Conservation (phyloP, 495 filamentous ascomycete species). For the Diplogelasinospora grovesii region DNA sequence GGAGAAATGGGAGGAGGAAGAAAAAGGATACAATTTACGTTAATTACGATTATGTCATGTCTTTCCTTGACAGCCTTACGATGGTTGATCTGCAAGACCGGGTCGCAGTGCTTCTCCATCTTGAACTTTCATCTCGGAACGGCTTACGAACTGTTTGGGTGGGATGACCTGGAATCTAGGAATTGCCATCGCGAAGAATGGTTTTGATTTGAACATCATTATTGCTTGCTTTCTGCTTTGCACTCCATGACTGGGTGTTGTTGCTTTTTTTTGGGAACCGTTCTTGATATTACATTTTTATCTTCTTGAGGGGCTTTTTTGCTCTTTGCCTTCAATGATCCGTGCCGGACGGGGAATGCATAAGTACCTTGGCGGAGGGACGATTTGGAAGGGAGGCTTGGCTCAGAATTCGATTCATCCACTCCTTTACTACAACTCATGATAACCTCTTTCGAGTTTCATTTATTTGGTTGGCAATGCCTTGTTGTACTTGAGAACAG, state of each 20-base stretch:
- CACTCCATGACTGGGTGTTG: not conserved
- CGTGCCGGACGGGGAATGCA: not conserved
- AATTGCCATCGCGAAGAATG: not conserved
- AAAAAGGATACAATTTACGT: slow-evolving; percentile 19
- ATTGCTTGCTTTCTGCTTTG: not conserved
- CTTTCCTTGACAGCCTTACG: slow-evolving; percentile 15
- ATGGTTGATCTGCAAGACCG: slow-evolving; percentile 2
- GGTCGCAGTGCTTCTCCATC: slow-evolving; percentile 16
- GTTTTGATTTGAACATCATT: not conserved
- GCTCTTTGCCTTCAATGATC: not conserved
- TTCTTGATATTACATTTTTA: not conserved
- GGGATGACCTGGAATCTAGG: slow-evolving; percentile 16
- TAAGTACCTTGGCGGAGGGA: too few relatives aligned
- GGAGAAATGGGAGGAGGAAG: slow-evolving; percentile 3
- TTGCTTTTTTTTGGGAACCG: slow-evolving; percentile 1
- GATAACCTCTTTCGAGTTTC: not conserved
- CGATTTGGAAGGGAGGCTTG: not conserved
- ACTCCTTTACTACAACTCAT: not conserved
- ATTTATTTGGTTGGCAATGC: not conserved
- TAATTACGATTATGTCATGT: slow-evolving; percentile 33
- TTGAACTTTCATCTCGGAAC: slow-evolving; percentile 1
- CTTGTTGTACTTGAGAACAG: slow-evolving; percentile 2
- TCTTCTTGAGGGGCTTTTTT: not conserved
- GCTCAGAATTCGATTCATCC: not conserved
- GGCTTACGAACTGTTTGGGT: slow-evolving; percentile 17